Percentiles rank a stretch among this genome's conserved stretches.
These are phyloP conservation scores for Staphylotrichum longicolle DNA, from an alignment of 495 filamentous ascomycete species.

Conservation along the genomic window DNA sequence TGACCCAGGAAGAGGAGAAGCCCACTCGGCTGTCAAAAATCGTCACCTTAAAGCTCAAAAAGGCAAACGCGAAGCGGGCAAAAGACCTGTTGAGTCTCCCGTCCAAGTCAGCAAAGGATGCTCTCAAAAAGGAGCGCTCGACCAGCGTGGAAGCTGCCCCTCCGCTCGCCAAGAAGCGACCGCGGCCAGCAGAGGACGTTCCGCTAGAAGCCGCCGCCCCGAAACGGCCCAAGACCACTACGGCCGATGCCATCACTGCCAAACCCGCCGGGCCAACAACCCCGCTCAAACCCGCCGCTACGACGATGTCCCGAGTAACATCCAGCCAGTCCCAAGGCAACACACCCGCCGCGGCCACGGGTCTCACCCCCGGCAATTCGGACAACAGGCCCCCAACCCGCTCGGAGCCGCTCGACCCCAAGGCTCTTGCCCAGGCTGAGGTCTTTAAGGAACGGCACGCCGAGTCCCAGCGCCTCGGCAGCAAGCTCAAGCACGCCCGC, in stretches of 20 bases:
- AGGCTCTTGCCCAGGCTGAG: constrained; percentile 23
- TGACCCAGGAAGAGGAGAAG: constrained; percentile 34
- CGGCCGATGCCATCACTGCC: constrained; percentile 25
- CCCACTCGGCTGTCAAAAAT: constrained; percentile 27
- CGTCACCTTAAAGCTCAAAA: constrained; percentile 44
- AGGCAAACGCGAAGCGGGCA: constrained; percentile 39
- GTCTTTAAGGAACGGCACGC: constrained; percentile 24
- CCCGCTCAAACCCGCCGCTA: constrained; percentile 43
- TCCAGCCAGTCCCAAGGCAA: constrained; percentile 46
- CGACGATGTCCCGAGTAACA: constrained; percentile 47
- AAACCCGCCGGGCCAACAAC: constrained; percentile 38
- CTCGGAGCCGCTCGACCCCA: constrained; percentile 27
- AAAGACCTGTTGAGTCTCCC: constrained; percentile 47
- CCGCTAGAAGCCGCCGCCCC: constrained; percentile 25
- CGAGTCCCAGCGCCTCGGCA: constrained; percentile 36
- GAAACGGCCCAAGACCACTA: constrained; percentile 35
- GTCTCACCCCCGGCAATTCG: constrained; percentile 39
- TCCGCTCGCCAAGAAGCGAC: constrained; percentile 44
- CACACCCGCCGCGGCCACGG: constrained; percentile 41
- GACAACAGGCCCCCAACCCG: constrained; percentile 38
- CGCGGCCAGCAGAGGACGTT: constrained; percentile 37
- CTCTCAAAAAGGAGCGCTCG: constrained; percentile 42
- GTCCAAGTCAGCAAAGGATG: constrained; percentile 41
- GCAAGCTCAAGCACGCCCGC: constrained; percentile 46
- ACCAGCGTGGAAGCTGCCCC: constrained; percentile 40